phyloP scores from a whole-genome alignment of 139 green algal species.

The Penium margaritaceum region DNA sequence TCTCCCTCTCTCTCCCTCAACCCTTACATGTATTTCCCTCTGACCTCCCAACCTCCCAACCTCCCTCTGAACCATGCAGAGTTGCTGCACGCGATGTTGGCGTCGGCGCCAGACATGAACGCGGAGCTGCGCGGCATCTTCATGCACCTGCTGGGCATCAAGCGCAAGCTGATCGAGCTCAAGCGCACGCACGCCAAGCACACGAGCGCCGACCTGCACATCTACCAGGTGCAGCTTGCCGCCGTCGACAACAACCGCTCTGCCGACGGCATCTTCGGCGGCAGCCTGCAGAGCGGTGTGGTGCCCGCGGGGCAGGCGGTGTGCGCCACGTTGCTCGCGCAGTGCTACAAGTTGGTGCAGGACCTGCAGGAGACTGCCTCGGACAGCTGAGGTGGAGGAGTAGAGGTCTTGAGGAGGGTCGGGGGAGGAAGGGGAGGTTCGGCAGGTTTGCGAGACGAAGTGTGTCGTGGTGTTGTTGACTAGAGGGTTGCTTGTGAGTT shows the following conservation, averaged over 20 bases:
- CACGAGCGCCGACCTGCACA: slow-evolving; percentile 26
- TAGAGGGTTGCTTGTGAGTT: neutral
- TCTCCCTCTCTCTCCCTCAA: neutral
- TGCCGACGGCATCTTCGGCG: slow-evolving; percentile 20
- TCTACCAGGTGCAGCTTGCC: slow-evolving; percentile 29
- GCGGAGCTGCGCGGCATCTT: slow-evolving; percentile 11
- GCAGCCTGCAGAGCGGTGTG: neutral
- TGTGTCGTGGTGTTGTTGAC: neutral
- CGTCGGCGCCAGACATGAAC: slow-evolving; percentile 4
- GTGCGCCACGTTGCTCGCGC: slow-evolving; percentile 17
- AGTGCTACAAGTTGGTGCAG: slow-evolving; percentile 24
- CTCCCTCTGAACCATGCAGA: neutral
- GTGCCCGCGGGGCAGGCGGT: slow-evolving; percentile 27
- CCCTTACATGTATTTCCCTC: neutral
- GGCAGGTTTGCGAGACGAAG: neutral
- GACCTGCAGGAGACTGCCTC: slow-evolving; percentile 1
- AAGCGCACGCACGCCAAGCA: slow-evolving; percentile 8
- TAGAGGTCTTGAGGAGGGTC: no score
- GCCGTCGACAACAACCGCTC: slow-evolving; percentile 23
- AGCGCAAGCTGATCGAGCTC: slow-evolving; percentile 9
- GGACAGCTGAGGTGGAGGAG: neutral
- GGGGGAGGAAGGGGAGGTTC: no score
- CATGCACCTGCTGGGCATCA: slow-evolving; percentile 19
- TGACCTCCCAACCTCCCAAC: neutral
- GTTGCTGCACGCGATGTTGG: neutral